These are phyloP conservation scores for Oenanthe sinensis DNA, from an alignment of 129 eudicot species.

Conservation along the genomic window DNA sequence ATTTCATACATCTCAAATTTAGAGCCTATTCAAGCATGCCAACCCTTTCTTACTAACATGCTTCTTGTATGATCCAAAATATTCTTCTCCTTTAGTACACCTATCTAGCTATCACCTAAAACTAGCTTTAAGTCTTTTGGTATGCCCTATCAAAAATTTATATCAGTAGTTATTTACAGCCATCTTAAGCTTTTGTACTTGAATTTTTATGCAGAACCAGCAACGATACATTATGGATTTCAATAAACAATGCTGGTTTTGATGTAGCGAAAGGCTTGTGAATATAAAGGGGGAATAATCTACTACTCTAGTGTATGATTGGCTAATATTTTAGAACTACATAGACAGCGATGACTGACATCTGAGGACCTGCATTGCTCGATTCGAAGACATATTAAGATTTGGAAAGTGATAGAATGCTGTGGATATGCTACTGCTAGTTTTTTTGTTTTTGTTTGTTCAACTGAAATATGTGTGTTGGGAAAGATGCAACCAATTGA, in stretches of 20 bases:
- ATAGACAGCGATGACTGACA: constrained; percentile 15
- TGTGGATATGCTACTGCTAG: constrained; percentile 14
- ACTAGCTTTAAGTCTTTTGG: background rate
- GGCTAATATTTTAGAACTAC: constrained; percentile 15
- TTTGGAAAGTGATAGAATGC: background rate
- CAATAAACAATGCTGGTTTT: constrained; percentile 13
- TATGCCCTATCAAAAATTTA: background rate
- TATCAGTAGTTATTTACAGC: background rate
- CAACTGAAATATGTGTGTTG: background rate
- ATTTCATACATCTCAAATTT: background rate
- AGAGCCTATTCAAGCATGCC: background rate
- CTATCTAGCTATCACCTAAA: background rate
- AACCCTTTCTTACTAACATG: background rate
- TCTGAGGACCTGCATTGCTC: constrained; percentile 9
- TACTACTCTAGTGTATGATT: constrained; percentile 19
- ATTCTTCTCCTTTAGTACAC: background rate
- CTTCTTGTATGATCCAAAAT: background rate
- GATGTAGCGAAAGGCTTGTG: constrained; percentile 28
- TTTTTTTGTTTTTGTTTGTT: constrained; percentile 1
- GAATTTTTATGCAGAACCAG: constrained; percentile 18
- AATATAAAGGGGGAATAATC: constrained; percentile 15
- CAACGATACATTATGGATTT: constrained; percentile 10
- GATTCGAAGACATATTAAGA: constrained; percentile 7
- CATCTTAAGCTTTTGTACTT: background rate
- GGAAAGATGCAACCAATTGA: constrained; percentile 6